These are phyloP conservation scores for Ganoderma sinense DNA, from an alignment of 1,284 basidiomycete species.

Conservation along the genomic window DNA sequence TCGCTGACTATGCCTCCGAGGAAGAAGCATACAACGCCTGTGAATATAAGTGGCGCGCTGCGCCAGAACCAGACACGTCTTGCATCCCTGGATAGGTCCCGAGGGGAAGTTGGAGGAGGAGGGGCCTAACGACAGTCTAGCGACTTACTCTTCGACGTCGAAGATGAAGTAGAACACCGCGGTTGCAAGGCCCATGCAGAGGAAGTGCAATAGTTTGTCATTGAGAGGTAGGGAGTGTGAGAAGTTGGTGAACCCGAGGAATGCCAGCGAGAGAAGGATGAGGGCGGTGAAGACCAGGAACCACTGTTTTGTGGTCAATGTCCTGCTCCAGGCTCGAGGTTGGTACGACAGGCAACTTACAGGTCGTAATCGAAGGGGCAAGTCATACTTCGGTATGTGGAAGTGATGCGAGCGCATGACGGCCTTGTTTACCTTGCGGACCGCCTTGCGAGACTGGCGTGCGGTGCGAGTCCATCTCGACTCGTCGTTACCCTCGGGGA, in stretches of 20 bases:
- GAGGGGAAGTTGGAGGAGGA: constrained; percentile 4
- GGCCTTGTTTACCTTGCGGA: constrained; percentile 50
- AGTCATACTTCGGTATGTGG: constrained; percentile 68
- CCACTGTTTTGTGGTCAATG: constrained; percentile 57
- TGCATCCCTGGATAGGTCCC: constrained; percentile 57
- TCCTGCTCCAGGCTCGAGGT: not conserved
- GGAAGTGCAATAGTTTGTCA: constrained; percentile 86
- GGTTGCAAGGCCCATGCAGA: constrained; percentile 82
- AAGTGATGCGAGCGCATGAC: constrained; percentile 65
- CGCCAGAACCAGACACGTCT: constrained; percentile 87
- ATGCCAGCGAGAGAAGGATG: constrained; percentile 71
- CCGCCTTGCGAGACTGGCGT: constrained; percentile 39
- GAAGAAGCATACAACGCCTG: constrained; percentile 74
- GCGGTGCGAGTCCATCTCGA: constrained; percentile 36
- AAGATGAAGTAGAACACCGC: constrained; percentile 88
- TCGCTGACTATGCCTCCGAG: constrained; percentile 88
- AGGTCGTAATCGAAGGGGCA: constrained; percentile 77
- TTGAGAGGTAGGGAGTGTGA: constrained; percentile 73
- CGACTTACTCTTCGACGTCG: constrained; percentile 83
- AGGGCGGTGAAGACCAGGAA: constrained; percentile 71
- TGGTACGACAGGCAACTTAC: constrained; percentile 48
- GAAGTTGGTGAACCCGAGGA: constrained; percentile 79
- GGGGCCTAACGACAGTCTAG: constrained; percentile 2
- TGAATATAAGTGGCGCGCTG: constrained; percentile 75
- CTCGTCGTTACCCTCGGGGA: constrained; percentile 26